Base-by-base conservation (phyloP, 1,284 basidiomycete genomes). In the Trichosporon faecale region DNA sequence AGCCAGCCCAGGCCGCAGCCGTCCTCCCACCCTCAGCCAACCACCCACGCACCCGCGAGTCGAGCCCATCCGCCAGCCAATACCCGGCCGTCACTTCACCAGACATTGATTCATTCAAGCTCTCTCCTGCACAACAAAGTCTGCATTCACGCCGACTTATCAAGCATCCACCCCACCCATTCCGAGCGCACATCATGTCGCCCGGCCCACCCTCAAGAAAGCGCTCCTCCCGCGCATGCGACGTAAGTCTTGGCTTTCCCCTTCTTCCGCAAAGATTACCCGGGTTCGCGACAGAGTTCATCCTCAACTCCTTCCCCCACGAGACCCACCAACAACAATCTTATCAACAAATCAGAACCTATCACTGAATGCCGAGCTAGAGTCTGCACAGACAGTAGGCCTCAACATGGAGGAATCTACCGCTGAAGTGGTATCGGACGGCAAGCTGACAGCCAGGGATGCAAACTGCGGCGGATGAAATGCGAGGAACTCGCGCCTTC, bases 391-490 rank as follows among this genome's bases (percentile, higher is more conserved):
- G 18, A 6, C 44, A 18, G 44, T 4, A 21, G 37, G 37, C 14
- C 2, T 11, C 14, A 7, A 11, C 11, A 12, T 44, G 16, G 18
- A 44, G 11, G 12, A 2, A 1, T 3, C 2, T 12, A 14, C 52
- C 5, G 27, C 18, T 18, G 14, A 16, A 8, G n/a, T 33, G 11
- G n/a, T n/a, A 31, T 31, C 7, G 16, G 12, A 21, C 7, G 21
- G 9, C n/a, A 12, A 31, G 27, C 68, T 70, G 37, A 71, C 68
- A 18, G 21, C 2, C 66, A 73, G 72, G 72, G 72, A 52, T 75
- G 73, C 63, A 71, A 70, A 29, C 68, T 65, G 73, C 72, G 73
- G 18, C 72, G 76, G n/a, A 75, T 75, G 63, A 78, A 76, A 68
- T 77, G 76, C 67, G 74, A 77, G 52, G 73, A 74, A 14, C 46